phyloP scores from a whole-genome alignment of 495 filamentous ascomycete genomes.

The Daldinia vernicosa region DNA sequence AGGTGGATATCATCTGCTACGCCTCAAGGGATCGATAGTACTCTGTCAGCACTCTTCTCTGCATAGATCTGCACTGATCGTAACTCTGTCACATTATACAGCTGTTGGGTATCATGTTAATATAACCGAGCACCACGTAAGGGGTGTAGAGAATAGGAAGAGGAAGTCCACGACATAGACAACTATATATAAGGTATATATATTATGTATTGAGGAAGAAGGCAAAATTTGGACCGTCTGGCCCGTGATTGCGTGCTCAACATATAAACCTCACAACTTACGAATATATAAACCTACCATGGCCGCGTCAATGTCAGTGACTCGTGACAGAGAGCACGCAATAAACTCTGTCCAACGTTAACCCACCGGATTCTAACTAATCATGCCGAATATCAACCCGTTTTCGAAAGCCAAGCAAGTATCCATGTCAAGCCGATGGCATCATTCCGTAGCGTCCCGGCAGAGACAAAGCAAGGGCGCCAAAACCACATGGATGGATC shows the following conservation, averaged over 20 bases:
- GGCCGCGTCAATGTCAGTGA: not conserved
- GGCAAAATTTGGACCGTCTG: not conserved
- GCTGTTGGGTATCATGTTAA: not conserved
- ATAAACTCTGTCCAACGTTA: not conserved
- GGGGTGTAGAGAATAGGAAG: not conserved
- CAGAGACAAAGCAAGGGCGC: not conserved
- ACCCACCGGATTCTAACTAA: not conserved
- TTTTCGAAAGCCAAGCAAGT: not conserved
- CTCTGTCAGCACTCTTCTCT: not conserved
- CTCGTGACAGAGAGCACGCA: not conserved
- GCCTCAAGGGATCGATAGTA: not conserved
- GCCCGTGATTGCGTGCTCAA: not conserved
- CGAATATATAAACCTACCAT: not conserved
- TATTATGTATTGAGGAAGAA: not conserved
- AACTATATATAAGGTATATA: not conserved
- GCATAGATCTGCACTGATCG: not conserved
- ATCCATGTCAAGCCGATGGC: constrained; percentile 6
- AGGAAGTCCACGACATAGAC: not conserved
- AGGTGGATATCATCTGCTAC: not conserved
- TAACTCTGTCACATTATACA: not conserved
- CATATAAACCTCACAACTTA: not conserved
- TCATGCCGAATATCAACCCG: not conserved
- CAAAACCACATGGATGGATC: not conserved
- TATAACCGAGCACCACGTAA: not conserved
- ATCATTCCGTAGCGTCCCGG: constrained; percentile 4